Evolutionary conservation across 1,284 basidiomycete genomes (phyloP).

Genomic region (Tilletia indica): DNA sequence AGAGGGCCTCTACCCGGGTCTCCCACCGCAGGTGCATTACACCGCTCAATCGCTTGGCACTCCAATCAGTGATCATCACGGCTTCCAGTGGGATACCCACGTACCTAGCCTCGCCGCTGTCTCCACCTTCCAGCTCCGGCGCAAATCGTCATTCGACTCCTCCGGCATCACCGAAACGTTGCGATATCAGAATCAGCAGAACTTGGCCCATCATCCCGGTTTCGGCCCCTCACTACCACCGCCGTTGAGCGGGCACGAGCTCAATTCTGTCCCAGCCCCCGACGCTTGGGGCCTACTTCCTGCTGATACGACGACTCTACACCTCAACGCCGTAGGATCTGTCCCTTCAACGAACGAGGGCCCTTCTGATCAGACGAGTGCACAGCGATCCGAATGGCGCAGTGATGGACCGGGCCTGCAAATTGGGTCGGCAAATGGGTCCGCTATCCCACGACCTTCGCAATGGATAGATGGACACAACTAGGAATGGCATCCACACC

Average conservation of each 20-base stretch:
- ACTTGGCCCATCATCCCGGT: background rate
- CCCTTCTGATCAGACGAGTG: too few relatives aligned
- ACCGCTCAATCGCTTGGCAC: too few relatives aligned
- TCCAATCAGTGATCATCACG: background rate
- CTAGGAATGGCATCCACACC: too few relatives aligned
- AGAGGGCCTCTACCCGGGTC: too few relatives aligned
- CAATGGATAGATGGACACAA: too few relatives aligned
- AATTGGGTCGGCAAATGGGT: too few relatives aligned
- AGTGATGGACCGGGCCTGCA: too few relatives aligned
- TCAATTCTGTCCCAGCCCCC: background rate
- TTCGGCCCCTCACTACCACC: background rate
- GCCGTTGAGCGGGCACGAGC: constrained; percentile 5
- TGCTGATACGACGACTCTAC: background rate
- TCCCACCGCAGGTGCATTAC: too few relatives aligned
- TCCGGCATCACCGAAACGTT: background rate
- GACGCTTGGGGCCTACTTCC: constrained; percentile 2
- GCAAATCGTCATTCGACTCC: constrained; percentile 9
- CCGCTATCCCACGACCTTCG: too few relatives aligned
- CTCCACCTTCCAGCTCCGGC: background rate
- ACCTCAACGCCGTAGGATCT: background rate
- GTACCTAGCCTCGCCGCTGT: background rate
- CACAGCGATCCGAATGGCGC: background rate
- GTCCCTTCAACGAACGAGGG: background rate
- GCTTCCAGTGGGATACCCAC: background rate
- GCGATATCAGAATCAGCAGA: background rate